Base-by-base conservation (phyloP, 1,139 yeast genomes). In the Yamadazyma dushanensis region DNA sequence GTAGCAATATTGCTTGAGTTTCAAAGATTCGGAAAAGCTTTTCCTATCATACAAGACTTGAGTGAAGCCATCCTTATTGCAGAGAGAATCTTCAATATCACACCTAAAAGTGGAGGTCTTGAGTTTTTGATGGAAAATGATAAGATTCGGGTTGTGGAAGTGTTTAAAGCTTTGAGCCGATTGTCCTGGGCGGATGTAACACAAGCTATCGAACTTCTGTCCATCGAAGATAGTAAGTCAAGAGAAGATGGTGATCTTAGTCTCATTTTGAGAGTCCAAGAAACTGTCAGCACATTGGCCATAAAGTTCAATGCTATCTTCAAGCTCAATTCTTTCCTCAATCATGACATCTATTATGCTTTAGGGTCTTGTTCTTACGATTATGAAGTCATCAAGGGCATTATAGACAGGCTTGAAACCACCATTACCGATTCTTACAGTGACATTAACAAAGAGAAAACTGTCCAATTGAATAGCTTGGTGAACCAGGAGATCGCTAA, bases 41-140 rank as follows among this genome's bases (percentile, higher is more conserved):
- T 78, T 33, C 89, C 90, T 0, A 70, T 75, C 41, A 82, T 87
- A 0, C 63, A 71, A 1, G 68, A 73, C 10, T 50, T 87, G 10
- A 56, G 60, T 8, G 94, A 85, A 43, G 57, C 54, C 31, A 29
- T 68, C 4, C 33, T 36, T 2, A 41, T 56, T 4, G 46, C 68
- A 13, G 53, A 80, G 14, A 54, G 60, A 8, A 42, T 58, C 3
- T 46, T 64, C 27, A 38, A 43, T 4, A 58, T 53, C n/a, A 43
- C 58, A 15, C 34, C 45, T 1, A 47, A 53, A 5, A 47, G 44
- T 0, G 61, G 61, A 8, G 70, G 67, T 14, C 61, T 70, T 26
- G 66, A 65, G 2, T 59, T 69, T 17, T 54, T 84, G 18, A 46
- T 83, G 3, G 57, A 57, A 4, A 62, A 63, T 0, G 67, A 67